Base-by-base conservation (phyloP, 2,329 filamentous ascomycete genomes). In the Aspergillus candidus region DNA sequence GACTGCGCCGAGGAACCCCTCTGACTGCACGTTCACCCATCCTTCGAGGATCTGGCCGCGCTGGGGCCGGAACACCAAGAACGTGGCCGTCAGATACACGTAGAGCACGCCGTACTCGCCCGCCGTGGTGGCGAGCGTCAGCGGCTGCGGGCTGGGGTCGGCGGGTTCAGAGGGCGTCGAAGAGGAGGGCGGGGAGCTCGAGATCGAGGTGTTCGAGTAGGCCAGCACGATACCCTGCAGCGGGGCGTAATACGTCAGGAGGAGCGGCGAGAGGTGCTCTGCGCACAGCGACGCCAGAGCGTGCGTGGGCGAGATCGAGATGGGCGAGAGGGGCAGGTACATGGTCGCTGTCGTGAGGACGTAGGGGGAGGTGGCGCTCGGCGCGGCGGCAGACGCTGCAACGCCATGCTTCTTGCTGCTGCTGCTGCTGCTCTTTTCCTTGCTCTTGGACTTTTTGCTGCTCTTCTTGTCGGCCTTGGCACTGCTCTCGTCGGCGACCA, bases 91-190 rank as follows among this genome's bases (percentile, higher is more conserved):
- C 15, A 94, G 78, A 83, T 91, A 97, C 38, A 87, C 80, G 60
- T 86, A 96, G 15, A 83, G 84, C 17, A 88, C 87, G 6, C 86
- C 88, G 61, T 90, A 94, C 68, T 97, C 93, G 67, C 87, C 82
- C 33, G 86, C 65, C 3, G 69, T 64, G 31, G 56, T 57, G n/a
- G 70, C 66, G 31, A 71, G 60, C 1, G 68, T 69, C 32, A 69
- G 55, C n/a, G 62, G 62, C 54, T 66, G 59, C 3, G 65, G 59
- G 41, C 65, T 63, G 11, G 51, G 51, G 17, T 63, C 55, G 38
- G 53, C 50, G 22, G 54, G 47, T 34, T 51, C 42, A 41, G 52
- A 44, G 61, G 65, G 31, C 53, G 58, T 15, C 31, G 55, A 46
- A 35, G 68, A 73, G 45, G 38, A 65, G 55, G 52, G 68, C 44